phyloP scores from a whole-genome alignment of 2,329 filamentous ascomycete species.

The Aspergillus phoenicis region DNA sequence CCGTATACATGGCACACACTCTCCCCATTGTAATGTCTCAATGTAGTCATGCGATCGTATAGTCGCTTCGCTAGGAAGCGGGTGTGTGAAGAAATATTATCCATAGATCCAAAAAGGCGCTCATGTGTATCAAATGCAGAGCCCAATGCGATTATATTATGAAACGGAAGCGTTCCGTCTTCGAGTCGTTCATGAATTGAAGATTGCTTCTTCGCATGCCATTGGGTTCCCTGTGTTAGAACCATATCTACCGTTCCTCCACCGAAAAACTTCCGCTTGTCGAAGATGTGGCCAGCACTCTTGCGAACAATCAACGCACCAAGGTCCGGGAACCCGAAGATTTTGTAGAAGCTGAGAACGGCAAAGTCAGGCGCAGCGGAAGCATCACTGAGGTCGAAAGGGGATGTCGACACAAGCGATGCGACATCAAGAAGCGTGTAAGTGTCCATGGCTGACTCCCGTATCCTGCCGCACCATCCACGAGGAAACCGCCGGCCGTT shows the following conservation, averaged over 20 bases:
- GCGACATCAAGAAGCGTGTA: slow-evolving; percentile 82
- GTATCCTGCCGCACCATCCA: slow-evolving; percentile 63
- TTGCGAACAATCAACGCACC: slow-evolving; percentile 83
- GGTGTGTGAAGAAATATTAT: slow-evolving; percentile 70
- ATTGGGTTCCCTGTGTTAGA: slow-evolving; percentile 72
- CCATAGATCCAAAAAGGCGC: slow-evolving; percentile 71
- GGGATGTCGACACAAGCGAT: slow-evolving; percentile 74
- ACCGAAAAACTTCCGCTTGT: slow-evolving; percentile 78
- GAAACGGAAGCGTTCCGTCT: slow-evolving; percentile 88
- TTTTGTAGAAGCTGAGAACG: slow-evolving; percentile 89
- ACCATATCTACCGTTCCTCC: slow-evolving; percentile 95
- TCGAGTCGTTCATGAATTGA: slow-evolving; percentile 80
- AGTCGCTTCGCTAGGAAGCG: slow-evolving; percentile 64
- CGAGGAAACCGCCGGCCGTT: slow-evolving; percentile 75
- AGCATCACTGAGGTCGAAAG: slow-evolving; percentile 68
- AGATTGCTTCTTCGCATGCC: slow-evolving; percentile 75
- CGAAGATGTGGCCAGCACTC: slow-evolving; percentile 64
- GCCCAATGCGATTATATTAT: slow-evolving; percentile 82
- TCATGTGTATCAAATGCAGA: slow-evolving; percentile 71
- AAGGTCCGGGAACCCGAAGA: slow-evolving; percentile 95
- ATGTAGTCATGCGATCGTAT: slow-evolving; percentile 56
- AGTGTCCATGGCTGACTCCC: slow-evolving; percentile 46
- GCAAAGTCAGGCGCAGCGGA: slow-evolving; percentile 76
- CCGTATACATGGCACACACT: slow-evolving; percentile 69
- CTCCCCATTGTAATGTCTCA: slow-evolving; percentile 70